A percentile compares a stretch with the other conserved stretches of the same genome.
Conservation (phyloP, 2,329 filamentous ascomycete genomes). For the Colletotrichum chrysophilum region DNA sequence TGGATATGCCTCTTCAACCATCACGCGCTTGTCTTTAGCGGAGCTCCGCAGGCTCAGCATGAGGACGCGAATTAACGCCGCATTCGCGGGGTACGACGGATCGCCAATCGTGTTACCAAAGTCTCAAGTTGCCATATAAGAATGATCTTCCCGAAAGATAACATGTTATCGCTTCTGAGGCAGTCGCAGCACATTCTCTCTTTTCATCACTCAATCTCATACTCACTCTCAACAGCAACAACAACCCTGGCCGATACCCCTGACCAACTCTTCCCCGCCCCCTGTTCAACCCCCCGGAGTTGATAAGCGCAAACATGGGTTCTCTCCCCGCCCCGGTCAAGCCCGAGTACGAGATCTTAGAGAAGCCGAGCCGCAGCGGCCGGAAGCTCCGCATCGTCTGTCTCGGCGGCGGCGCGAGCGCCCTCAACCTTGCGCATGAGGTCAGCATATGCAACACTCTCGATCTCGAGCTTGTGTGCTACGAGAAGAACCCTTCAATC, state of each 20-base stretch:
- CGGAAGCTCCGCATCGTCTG: constrained; percentile 31
- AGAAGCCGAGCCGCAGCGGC: constrained; percentile 26
- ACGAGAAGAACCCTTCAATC: constrained; percentile 31
- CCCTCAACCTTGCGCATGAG: constrained; percentile 31
- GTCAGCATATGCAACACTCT: constrained; percentile 22
- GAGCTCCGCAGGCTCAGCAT: background rate
- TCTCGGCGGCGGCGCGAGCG: constrained; percentile 33
- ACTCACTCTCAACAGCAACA: background rate
- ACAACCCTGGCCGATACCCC: background rate
- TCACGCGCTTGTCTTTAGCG: background rate
- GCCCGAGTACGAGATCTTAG: constrained; percentile 25
- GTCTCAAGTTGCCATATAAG: background rate
- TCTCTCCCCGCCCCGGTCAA: constrained; percentile 4
- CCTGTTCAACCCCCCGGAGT: background rate
- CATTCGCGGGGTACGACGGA: background rate
- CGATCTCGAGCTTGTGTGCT: constrained; percentile 28
- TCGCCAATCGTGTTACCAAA: background rate
- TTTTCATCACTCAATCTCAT: background rate
- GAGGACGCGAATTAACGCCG: background rate
- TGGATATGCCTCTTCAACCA: background rate
- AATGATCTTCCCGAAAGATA: background rate
- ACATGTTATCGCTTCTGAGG: background rate
- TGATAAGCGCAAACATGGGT: constrained; percentile 4
- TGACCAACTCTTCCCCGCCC: background rate
- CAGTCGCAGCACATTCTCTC: background rate